Evolutionary conservation across 2,329 filamentous ascomycete species (phyloP).

Genomic region (Paracoccidioides brasiliensis): DNA sequence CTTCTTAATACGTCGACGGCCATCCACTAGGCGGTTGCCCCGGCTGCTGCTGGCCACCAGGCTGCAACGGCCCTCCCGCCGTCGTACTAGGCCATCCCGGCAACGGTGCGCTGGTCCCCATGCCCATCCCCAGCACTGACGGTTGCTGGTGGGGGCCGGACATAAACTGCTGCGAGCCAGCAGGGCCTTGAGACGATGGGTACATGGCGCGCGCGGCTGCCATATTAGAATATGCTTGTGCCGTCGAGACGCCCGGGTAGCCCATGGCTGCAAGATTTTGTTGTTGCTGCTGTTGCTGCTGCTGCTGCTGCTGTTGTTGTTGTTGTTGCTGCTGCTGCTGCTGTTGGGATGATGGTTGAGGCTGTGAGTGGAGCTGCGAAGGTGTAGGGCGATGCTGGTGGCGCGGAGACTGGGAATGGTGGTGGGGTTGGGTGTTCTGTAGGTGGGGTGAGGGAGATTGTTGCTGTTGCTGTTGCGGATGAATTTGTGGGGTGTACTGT

Average conservation of each 20-base stretch:
- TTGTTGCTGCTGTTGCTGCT: conserved; percentile 22
- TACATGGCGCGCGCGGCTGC: conserved; percentile 25
- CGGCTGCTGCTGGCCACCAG: conserved; percentile 26
- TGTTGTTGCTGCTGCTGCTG: conserved; percentile 11
- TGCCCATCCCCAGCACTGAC: conserved; percentile 23
- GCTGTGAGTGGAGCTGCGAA: conserved; percentile 22
- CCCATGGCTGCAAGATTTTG: conserved; percentile 24
- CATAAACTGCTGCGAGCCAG: conserved; percentile 23
- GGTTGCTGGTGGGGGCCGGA: conserved; percentile 23
- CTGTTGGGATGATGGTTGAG: conserved; percentile 21
- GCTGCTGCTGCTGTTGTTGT: conserved; percentile 23
- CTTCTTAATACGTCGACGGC: neutral
- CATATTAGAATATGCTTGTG: conserved; percentile 22
- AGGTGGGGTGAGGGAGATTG: conserved; percentile 24
- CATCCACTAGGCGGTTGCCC: conserved; percentile 20
- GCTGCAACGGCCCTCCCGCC: conserved; percentile 19
- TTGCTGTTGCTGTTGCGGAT: conserved; percentile 24
- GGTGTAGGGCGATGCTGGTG: conserved; percentile 20
- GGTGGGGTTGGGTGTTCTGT: conserved; percentile 21
- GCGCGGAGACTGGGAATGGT: conserved; percentile 30
- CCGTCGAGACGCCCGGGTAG: conserved; percentile 21
- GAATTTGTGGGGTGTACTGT: conserved; percentile 30
- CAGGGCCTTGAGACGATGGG: conserved; percentile 22
- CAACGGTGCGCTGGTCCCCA: conserved; percentile 23
- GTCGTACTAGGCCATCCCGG: conserved; percentile 24